Percentiles rank a stretch among this genome's conserved stretches.
phyloP scores from a whole-genome alignment of 345 rosid species.

The Anacardium occidentale region DNA sequence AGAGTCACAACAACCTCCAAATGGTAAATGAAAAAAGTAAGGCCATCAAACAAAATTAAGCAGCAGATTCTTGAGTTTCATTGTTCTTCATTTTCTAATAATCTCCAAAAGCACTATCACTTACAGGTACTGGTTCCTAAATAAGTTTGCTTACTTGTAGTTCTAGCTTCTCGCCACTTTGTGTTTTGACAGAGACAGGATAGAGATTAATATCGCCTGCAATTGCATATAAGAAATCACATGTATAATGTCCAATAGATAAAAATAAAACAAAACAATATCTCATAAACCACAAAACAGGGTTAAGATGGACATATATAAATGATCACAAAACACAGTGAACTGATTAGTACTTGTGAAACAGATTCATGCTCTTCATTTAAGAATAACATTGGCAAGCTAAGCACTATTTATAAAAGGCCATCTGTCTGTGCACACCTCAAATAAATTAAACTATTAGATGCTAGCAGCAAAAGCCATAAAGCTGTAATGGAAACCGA shows the following conservation, averaged over 20 bases:
- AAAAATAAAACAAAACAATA: not conserved
- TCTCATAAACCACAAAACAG: not conserved
- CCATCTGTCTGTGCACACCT: not conserved
- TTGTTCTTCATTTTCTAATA: not conserved
- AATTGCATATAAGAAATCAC: constrained; percentile 11
- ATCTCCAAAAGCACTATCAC: not conserved
- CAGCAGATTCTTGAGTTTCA: not conserved
- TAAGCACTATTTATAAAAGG: no score
- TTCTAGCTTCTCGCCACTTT: constrained; percentile 84
- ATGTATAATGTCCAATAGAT: not conserved
- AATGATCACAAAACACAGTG: not conserved
- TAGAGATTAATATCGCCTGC: constrained; percentile 90
- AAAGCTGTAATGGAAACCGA: no score
- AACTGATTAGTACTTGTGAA: not conserved
- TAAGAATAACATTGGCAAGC: no score
- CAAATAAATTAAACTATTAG: not conserved
- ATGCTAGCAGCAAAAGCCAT: no score
- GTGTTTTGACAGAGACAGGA: constrained; percentile 85
- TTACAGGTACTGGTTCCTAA: not conserved
- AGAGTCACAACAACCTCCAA: not conserved
- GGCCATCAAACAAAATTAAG: not conserved
- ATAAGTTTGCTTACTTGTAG: constrained; percentile 58
- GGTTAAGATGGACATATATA: not conserved
- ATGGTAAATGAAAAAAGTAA: not conserved
- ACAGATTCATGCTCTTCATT: not conserved